Conservation (phyloP, 768 basidiomycete genomes). For the Rubroboletus satanas region DNA sequence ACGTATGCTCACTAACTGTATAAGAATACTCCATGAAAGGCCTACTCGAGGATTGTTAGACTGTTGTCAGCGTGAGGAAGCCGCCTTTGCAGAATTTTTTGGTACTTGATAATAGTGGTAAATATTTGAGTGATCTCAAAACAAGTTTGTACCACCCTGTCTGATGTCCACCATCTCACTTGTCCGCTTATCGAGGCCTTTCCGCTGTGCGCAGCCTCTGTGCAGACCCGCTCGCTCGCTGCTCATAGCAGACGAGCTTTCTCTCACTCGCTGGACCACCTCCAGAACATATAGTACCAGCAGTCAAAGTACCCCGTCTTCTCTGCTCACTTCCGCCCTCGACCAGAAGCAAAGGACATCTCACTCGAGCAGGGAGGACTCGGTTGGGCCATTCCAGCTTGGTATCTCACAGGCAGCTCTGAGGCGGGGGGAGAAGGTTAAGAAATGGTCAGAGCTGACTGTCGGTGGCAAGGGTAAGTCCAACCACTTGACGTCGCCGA, state of each 20-base stretch:
- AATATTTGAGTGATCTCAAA: conserved; percentile 6
- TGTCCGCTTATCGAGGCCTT: conserved; percentile 4
- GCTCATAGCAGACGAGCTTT: not conserved
- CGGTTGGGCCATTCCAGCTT: conserved; percentile 75
- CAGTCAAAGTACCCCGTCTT: conserved; percentile 43
- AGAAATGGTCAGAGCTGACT: conserved; percentile 79
- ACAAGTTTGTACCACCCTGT: not conserved
- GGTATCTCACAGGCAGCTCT: conserved; percentile 59
- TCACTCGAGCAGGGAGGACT: conserved; percentile 45
- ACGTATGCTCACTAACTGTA: not conserved
- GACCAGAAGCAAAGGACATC: conserved; percentile 49
- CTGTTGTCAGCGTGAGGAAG: not conserved
- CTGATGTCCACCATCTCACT: conserved; percentile 12
- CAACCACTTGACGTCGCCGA: not conserved
- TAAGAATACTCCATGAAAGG: not conserved
- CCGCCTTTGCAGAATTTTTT: not conserved
- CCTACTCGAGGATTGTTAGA: not conserved
- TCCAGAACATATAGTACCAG: conserved; percentile 47
- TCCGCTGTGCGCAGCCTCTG: conserved; percentile 2
- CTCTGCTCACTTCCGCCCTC: conserved; percentile 60
- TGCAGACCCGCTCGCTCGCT: not conserved
- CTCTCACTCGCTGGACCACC: not conserved
- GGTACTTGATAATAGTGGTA: not conserved
- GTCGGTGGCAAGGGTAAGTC: conserved; percentile 67
- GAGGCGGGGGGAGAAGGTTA: conserved; percentile 50